Percentiles rank a stretch among this genome's conserved stretches.
Evolutionary conservation across 345 rosid species (phyloP).

Genomic region (Theobroma cacao): DNA sequence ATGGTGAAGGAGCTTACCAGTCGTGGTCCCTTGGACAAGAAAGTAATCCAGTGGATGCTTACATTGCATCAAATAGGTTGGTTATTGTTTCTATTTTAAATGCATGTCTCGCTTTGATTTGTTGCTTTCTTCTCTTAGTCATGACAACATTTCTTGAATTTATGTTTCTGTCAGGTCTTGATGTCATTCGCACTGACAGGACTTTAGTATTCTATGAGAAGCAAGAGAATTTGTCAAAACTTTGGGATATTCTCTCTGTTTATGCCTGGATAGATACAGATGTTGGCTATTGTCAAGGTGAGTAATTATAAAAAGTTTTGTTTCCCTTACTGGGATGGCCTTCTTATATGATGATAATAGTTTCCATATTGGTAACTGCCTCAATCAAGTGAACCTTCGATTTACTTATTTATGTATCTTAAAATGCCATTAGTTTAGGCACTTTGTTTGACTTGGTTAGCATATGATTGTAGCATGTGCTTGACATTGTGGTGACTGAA

Average conservation of each 20-base stretch:
- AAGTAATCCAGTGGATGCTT: slow-evolving; percentile 83
- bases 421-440: not conserved
- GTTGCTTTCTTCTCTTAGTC: not conserved
- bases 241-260: slow-evolving; percentile 93
- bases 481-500: not conserved
- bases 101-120: not conserved
- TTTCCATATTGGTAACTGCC: not conserved
- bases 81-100: slow-evolving; percentile 9
- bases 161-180: slow-evolving; percentile 55
- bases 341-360: not conserved
- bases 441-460: not conserved
- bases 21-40: slow-evolving; percentile 66
- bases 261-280: slow-evolving; percentile 96
- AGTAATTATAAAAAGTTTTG: slow-evolving; percentile 5
- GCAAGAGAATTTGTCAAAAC: slow-evolving; percentile 82
- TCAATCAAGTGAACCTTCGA: not conserved
- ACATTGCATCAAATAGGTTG: slow-evolving; percentile 97
- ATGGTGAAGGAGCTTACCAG: slow-evolving; percentile 49
- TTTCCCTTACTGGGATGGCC: not conserved
- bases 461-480: not conserved
- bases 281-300: slow-evolving; percentile 98
- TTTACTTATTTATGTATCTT: not conserved
- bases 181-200: slow-evolving; percentile 94
- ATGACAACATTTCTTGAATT: not conserved
- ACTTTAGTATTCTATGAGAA: slow-evolving; percentile 83